Evolutionary conservation across 441 rosid genomes (phyloP).

Genomic region (Mallotus repandus): DNA sequence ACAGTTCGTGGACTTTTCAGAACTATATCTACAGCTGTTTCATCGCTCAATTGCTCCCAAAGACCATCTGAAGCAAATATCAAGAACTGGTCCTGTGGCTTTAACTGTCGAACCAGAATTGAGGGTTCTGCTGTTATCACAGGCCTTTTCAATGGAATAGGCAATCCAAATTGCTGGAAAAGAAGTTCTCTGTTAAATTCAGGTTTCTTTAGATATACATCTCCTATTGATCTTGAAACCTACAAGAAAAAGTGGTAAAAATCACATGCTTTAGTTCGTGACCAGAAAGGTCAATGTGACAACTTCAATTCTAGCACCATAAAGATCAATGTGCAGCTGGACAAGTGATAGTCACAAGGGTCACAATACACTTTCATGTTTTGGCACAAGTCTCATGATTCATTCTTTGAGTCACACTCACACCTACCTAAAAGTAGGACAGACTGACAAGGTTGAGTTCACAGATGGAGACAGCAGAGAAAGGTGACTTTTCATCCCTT

Average conservation of each 20-base stretch:
- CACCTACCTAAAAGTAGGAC: too few species aligned
- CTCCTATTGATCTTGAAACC: slow-evolving; percentile 79
- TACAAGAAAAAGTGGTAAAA: slow-evolving; percentile 12
- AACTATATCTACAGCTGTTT: slow-evolving; percentile 54
- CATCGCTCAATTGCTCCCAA: slow-evolving; percentile 68
- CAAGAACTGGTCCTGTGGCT: slow-evolving; percentile 48
- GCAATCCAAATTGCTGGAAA: slow-evolving; percentile 40
- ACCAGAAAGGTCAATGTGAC: not conserved
- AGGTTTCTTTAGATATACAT: slow-evolving; percentile 61
- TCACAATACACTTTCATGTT: too few species aligned
- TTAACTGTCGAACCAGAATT: slow-evolving; percentile 39
- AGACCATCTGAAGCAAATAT: slow-evolving; percentile 78
- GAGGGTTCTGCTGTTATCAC: slow-evolving; percentile 66
- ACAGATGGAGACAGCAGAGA: too few species aligned
- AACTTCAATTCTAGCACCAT: too few species aligned
- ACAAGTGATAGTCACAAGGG: not conserved
- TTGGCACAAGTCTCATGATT: too few species aligned
- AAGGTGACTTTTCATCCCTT: too few species aligned
- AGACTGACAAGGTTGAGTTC: too few species aligned
- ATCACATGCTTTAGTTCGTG: not conserved
- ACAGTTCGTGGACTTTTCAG: slow-evolving; percentile 46
- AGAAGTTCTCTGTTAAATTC: slow-evolving; percentile 42
- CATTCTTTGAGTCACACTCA: too few species aligned
- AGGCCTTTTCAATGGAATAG: slow-evolving; percentile 41
- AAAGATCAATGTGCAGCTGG: not conserved